Evolutionary conservation across 129 eudicot species (phyloP).

Genomic region (Silybum marianum): DNA sequence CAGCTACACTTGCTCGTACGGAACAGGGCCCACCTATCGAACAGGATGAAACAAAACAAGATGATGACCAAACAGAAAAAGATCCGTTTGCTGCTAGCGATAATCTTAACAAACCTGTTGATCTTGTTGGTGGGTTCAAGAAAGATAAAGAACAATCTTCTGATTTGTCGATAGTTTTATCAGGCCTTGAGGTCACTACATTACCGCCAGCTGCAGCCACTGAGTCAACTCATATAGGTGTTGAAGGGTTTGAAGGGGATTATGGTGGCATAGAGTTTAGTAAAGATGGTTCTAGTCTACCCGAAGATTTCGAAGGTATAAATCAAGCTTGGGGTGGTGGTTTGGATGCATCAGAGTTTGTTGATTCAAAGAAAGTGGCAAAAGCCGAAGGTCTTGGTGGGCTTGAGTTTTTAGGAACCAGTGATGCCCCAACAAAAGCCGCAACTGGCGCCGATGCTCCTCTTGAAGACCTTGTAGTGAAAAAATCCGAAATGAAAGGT

Average conservation of each 20-base stretch:
- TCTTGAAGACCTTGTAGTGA: slow-evolving; percentile 77
- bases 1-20: slow-evolving; percentile 46
- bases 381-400: slow-evolving; percentile 87
- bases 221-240: slow-evolving; percentile 91
- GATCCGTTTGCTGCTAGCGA: slow-evolving; percentile 99
- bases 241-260: slow-evolving; percentile 97
- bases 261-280: slow-evolving; percentile 97
- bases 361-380: slow-evolving; percentile 66
- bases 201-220: slow-evolving; percentile 96
- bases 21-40: slow-evolving; percentile 50
- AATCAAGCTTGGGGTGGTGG: slow-evolving; percentile 99
- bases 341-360: slow-evolving; percentile 91
- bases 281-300: slow-evolving; percentile 76
- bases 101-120: slow-evolving; percentile 72
- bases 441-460: slow-evolving; percentile 52
- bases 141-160: slow-evolving; percentile 69
- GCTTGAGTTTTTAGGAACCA: slow-evolving; percentile 73
- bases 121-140: slow-evolving; percentile 85
- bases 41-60: slow-evolving; percentile 48
- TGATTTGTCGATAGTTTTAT: slow-evolving; percentile 77
- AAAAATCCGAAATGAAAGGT: slow-evolving; percentile 84
- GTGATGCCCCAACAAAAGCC: slow-evolving; percentile 58
- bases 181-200: slow-evolving; percentile 91
- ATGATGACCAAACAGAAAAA: slow-evolving; percentile 63
- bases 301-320: slow-evolving; percentile 90